Conservation (phyloP, 371 early-diverging fungal species). For the Fennellomyces sp. region DNA sequence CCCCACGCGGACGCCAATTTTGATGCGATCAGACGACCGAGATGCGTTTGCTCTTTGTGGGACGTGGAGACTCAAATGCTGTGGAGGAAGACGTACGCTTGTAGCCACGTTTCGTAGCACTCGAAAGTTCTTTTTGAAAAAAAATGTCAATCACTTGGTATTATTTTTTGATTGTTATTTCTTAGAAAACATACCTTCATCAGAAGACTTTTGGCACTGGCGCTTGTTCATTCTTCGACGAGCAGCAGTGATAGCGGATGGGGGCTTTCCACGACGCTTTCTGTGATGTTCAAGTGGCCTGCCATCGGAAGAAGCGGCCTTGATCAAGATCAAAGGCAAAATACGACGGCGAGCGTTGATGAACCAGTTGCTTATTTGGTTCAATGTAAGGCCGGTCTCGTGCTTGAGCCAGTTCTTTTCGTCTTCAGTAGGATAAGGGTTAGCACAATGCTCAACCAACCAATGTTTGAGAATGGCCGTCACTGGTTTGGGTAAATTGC, state of each 20-base stretch:
- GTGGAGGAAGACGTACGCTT: neutral
- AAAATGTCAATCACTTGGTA: neutral
- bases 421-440: slow-evolving; percentile 80
- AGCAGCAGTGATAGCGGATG: slow-evolving; percentile 9
- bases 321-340: slow-evolving; percentile 27
- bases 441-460: slow-evolving; percentile 69
- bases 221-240: slow-evolving; percentile 6
- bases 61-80: slow-evolving; percentile 2
- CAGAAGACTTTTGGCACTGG: neutral
- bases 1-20: neutral
- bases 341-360: slow-evolving; percentile 78
- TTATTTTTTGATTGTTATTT: neutral
- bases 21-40: neutral
- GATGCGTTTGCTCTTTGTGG: slow-evolving; percentile 7
- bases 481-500: slow-evolving; percentile 58
- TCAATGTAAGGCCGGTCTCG: slow-evolving; percentile 79
- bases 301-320: slow-evolving; percentile 9
- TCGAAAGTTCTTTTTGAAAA: neutral
- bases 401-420: slow-evolving; percentile 88
- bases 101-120: slow-evolving; percentile 6
- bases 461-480: slow-evolving; percentile 66
- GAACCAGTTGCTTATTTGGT: slow-evolving; percentile 86
- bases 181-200: neutral
- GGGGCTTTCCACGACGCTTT: slow-evolving; percentile 20
- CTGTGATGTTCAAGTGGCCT: slow-evolving; percentile 12